Evolutionary conservation across 208 protist species (phyloP).

Genomic region (Wallacemonas sp.): DNA sequence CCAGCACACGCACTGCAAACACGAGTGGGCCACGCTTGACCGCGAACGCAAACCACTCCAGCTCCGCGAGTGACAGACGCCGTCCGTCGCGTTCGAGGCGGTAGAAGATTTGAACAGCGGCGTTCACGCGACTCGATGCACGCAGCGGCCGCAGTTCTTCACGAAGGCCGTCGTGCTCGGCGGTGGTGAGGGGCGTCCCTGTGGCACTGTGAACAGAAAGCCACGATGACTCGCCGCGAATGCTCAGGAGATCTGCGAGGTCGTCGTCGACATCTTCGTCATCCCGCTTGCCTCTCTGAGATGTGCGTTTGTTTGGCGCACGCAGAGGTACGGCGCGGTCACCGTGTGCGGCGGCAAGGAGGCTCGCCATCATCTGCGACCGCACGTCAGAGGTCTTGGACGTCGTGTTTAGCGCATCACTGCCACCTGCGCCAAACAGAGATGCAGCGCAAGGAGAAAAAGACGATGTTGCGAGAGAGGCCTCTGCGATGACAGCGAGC

Average conservation of each 20-base stretch:
- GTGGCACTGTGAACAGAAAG: not conserved
- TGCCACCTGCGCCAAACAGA: no score
- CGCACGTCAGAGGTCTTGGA: no score
- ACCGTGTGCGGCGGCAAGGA: not conserved
- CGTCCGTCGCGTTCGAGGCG: constrained; percentile 26
- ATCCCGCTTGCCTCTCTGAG: no score
- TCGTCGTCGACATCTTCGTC: no score
- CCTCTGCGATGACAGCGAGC: constrained; percentile 24
- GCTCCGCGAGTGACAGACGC: constrained; percentile 33
- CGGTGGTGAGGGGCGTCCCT: constrained; percentile 28
- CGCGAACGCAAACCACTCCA: constrained; percentile 50
- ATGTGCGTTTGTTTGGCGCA: no score
- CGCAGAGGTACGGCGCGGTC: not conserved
- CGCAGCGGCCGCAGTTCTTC: constrained; percentile 28
- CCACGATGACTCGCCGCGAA: no score
- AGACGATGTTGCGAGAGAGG: no score
- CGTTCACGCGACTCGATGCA: constrained; percentile 19
- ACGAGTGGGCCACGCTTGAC: constrained; percentile 34
- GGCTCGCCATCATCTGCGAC: not conserved
- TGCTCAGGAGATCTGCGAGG: no score
- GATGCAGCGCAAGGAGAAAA: no score
- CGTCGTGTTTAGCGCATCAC: no score
- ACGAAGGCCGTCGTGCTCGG: constrained; percentile 40
- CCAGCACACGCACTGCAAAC: constrained; percentile 38
- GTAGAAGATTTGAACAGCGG: constrained; percentile 47